These are phyloP conservation scores for Sugiyamaella paludigena DNA, from an alignment of 1,139 yeast species.

Conservation along the genomic window DNA sequence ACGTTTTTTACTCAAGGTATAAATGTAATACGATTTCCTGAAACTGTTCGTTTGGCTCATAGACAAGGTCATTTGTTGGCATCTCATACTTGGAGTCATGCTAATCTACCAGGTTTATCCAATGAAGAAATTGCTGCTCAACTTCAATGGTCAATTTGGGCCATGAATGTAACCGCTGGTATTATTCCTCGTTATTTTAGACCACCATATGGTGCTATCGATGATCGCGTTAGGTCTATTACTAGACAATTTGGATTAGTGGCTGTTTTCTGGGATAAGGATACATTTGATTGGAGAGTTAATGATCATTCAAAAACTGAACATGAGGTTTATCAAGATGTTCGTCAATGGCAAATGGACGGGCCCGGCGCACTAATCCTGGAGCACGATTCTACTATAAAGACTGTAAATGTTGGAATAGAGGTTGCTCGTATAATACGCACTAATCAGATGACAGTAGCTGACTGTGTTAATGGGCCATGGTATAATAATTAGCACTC, in stretches of 20 bases:
- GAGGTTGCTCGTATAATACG: conserved; percentile 54
- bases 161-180: conserved; percentile 90
- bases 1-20: conserved; percentile 87
- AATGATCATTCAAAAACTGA: conserved; percentile 44
- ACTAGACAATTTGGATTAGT: conserved; percentile 84
- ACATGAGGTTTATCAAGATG: conserved; percentile 53
- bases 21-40: conserved; percentile 74
- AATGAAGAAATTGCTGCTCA: conserved; percentile 86
- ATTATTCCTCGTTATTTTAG: conserved; percentile 92
- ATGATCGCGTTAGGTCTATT: conserved; percentile 76
- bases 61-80: conserved; percentile 74
- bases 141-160: conserved; percentile 95
- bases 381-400: conserved; percentile 74
- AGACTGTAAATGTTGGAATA: conserved; percentile 69
- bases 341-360: conserved; percentile 48
- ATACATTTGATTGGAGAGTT: conserved; percentile 88
- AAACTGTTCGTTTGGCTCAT: conserved; percentile 58
- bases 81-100: conserved; percentile 92
- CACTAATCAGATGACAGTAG: conserved; percentile 66
- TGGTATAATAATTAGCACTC: conserved; percentile 37
- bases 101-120: conserved; percentile 69
- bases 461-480: conserved; percentile 73
- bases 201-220: conserved; percentile 95
- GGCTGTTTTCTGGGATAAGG: conserved; percentile 87
- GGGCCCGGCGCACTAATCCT: conserved; percentile 61